phyloP scores from a whole-genome alignment of 2,329 filamentous ascomycete genomes.

The Phaeoacremonium minimum region DNA sequence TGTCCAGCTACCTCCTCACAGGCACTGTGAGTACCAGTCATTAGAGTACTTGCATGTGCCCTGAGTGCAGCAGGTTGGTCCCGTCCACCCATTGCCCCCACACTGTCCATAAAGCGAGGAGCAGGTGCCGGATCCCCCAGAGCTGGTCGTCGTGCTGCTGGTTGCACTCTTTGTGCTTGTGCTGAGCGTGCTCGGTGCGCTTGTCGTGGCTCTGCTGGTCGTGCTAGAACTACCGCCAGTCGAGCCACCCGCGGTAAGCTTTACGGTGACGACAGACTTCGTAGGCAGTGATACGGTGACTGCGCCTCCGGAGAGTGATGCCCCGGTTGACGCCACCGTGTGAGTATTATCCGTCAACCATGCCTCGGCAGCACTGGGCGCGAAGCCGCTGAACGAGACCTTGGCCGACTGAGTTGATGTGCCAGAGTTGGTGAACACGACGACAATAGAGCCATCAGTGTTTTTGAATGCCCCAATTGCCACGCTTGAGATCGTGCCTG shows the following conservation, averaged over 20 bases:
- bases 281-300: conserved; percentile 16
- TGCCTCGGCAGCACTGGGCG: conserved; percentile 18
- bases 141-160: conserved; percentile 2
- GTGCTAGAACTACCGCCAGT: neutral
- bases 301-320: conserved; percentile 10
- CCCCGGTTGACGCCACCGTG: conserved; percentile 13
- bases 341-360: conserved; percentile 30
- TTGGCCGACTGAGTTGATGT: conserved; percentile 18
- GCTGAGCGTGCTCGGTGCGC: conserved; percentile 2
- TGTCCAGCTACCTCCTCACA: no score
- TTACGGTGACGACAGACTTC: conserved; percentile 16
- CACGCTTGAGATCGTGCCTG: conserved; percentile 17
- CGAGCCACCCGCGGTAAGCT: conserved; percentile 6
- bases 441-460: conserved; percentile 22
- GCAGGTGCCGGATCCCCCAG: conserved; percentile 7
- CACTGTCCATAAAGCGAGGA: conserved; percentile 25
- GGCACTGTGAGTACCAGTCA: conserved; percentile 29
- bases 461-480: conserved; percentile 22
- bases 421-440: conserved; percentile 21
- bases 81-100: conserved; percentile 24
- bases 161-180: conserved; percentile 3
- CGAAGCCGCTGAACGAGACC: conserved; percentile 22
- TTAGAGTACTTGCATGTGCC: conserved; percentile 23
- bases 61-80: conserved; percentile 22
- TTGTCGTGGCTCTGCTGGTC: neutral